Conservation (phyloP, 352 stramenopile species). For the Pythium chondricola region DNA sequence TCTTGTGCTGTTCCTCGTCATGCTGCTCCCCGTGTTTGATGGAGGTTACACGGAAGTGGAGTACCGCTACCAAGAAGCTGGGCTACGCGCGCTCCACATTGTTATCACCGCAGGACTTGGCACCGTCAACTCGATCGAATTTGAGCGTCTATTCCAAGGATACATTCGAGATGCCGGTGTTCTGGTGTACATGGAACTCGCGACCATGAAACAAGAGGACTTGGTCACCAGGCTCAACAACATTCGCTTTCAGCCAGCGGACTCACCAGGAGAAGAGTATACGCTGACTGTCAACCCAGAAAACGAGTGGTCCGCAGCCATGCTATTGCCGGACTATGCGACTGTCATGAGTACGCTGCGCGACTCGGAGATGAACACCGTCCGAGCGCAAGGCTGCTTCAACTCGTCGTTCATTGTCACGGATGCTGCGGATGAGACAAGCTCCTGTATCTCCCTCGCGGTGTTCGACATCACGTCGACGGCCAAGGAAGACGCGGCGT, state of each 20-base stretch:
- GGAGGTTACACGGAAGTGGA: slow-evolving; percentile 68
- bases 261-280: slow-evolving; percentile 30
- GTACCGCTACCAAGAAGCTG: slow-evolving; percentile 84
- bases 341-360: slow-evolving; percentile 37
- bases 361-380: slow-evolving; percentile 57
- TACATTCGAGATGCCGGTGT: slow-evolving; percentile 59
- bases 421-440: slow-evolving; percentile 40
- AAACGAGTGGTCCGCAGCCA: slow-evolving; percentile 39
- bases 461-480: slow-evolving; percentile 79
- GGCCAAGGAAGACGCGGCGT: slow-evolving; percentile 43
- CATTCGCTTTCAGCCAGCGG: slow-evolving; percentile 41
- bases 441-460: slow-evolving; percentile 61
- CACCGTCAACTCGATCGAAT: slow-evolving; percentile 34
- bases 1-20: slow-evolving; percentile 85
- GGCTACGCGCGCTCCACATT: slow-evolving; percentile 69
- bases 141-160: slow-evolving; percentile 45
- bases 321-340: slow-evolving; percentile 34
- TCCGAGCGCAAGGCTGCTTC: slow-evolving; percentile 74
- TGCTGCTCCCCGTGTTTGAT: slow-evolving; percentile 85
- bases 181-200: slow-evolving; percentile 52
- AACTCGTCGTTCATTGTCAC: slow-evolving; percentile 53
- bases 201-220: slow-evolving; percentile 36
- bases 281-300: slow-evolving; percentile 53
- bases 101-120: slow-evolving; percentile 47
- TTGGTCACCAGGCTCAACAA: slow-evolving; percentile 25